Evolutionary conservation across 2,329 filamentous ascomycete genomes (phyloP).

Genomic region (Penicillium sp.): DNA sequence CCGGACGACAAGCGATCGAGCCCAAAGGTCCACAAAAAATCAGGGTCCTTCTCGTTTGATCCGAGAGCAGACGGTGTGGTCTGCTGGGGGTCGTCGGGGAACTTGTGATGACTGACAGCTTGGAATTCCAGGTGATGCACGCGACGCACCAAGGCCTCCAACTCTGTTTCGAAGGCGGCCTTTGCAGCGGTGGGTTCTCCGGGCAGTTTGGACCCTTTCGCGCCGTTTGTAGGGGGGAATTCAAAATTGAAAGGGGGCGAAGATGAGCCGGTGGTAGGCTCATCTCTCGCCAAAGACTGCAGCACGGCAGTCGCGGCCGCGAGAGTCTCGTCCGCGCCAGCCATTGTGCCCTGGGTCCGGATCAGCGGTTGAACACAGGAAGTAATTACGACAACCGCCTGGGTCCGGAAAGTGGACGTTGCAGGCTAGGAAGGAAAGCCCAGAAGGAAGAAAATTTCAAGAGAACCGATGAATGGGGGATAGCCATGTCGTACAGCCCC

Average conservation of each 20-base stretch:
- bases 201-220: slow-evolving; percentile 66
- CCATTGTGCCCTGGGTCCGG: slow-evolving; percentile 42
- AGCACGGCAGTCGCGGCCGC: slow-evolving; percentile 48
- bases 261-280: slow-evolving; percentile 33
- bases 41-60: slow-evolving; percentile 49
- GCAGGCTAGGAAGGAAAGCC: neutral
- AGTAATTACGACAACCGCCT: neutral
- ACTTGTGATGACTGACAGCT: slow-evolving; percentile 54
- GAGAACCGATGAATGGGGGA: neutral
- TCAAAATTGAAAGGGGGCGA: slow-evolving; percentile 38
- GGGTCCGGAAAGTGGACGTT: neutral
- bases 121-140: slow-evolving; percentile 81
- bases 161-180: slow-evolving; percentile 75
- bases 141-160: slow-evolving; percentile 73
- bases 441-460: neutral
- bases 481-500: neutral
- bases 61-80: slow-evolving; percentile 58
- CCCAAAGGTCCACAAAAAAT: slow-evolving; percentile 36
- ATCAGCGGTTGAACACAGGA: slow-evolving; percentile 18
- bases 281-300: slow-evolving; percentile 46
- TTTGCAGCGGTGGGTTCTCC: slow-evolving; percentile 76
- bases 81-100: slow-evolving; percentile 83
- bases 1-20: slow-evolving; percentile 34
- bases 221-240: slow-evolving; percentile 48
- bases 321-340: slow-evolving; percentile 49